Evolutionary conservation across 305 asterid species (phyloP), one percentile per base, ranked within the genome.

Genomic region (Coffea humblotiana): DNA sequence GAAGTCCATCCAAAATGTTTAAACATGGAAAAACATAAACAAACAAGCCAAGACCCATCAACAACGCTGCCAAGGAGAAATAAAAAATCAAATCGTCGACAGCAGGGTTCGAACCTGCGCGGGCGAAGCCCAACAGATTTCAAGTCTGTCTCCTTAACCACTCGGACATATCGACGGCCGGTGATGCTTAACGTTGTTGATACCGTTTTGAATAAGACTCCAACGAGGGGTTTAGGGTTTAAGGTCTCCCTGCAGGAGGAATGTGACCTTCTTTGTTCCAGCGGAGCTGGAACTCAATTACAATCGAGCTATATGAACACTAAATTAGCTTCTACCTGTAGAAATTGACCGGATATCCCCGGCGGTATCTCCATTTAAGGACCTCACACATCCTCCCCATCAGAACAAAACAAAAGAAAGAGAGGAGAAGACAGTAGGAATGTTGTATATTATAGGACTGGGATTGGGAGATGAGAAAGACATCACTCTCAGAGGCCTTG

Each of bases 101-200:
- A 92, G 93, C 95, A 91, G 97, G 95, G 94, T 88, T 91, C 95
- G 94, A 92, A 91, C 95, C 97, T 91, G 95, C 97, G 93, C 95
- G 95, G 97, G 92, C 97, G 84, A 61, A 91, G 94, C 95, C 97
- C 97, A 91, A 91, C 93, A 91, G 97, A 92, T 92, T 92, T 94
- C 92, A 89, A 91, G 97, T 91, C 97, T 89, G 92, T 90, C 96
- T 89, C 95, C 97, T 92, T 92, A 88, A 92, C 98, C 93, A 92
- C 98, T 94, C 97, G 97, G 97, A 92, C 97, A 92, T 91, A 91
- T 90, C 90, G 91, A 91, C 97, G 2, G 4, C 3, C 11, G 32
- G 32, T 32, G 32, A 32, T 32, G 32, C 32, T 32, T 2, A 32
- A 1, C 32, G 1, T 32, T 32, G 32, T 32, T 32, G 32, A 32